Base-by-base conservation (phyloP, 176 grass and related monocot species). In the Calamus simplicifolius region DNA sequence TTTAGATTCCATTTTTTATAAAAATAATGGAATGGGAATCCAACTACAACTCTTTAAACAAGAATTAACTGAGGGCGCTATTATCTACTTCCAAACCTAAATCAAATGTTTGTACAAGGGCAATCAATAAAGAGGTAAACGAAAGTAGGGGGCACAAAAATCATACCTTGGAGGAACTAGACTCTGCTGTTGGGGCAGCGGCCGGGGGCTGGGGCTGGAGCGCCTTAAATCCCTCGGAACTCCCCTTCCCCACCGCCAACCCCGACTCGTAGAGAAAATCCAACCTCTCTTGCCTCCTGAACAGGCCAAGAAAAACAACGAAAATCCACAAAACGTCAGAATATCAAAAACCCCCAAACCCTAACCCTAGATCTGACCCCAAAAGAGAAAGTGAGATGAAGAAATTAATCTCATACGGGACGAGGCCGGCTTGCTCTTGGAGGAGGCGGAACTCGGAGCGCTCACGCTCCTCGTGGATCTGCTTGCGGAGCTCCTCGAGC, bases 191-290 rank as follows among this genome's bases (percentile, higher is more conserved):
- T 18, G 74, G 60, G 57, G 74, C 66, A 21, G 70, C 30, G 0
- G 56, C 38, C 5, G 84, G 66, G 3, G 60, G 58, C 1, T 72
- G 67, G 25, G 77, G 73, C 61, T 98, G 83, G 61, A 98, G 62
- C 26, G 84, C 81, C 69, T 98, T 89, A 66, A 98, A 98, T 17
- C 81, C 93, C 19, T 98, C 93, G 0, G 84, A 92, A 43, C 88
- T 89, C 56, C 68, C 88, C 75, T 98, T 98, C 18, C 93, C 93
- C 6, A 85, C 84, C 6, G 75, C 84, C 73, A 98, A 81, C 1
- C 93, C 93, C 15, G 93, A 98, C 67, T 98, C 93, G 6, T 98
- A 98, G 48, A 98, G 87, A 73, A 98, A 98, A 68, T 98, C 87
- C 59, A 98, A 88, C 54, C 87, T 79, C 62, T 98, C 93, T 70